Conservation (phyloP, 2,329 filamentous ascomycete species). For the Trichoderma lentiforme region DNA sequence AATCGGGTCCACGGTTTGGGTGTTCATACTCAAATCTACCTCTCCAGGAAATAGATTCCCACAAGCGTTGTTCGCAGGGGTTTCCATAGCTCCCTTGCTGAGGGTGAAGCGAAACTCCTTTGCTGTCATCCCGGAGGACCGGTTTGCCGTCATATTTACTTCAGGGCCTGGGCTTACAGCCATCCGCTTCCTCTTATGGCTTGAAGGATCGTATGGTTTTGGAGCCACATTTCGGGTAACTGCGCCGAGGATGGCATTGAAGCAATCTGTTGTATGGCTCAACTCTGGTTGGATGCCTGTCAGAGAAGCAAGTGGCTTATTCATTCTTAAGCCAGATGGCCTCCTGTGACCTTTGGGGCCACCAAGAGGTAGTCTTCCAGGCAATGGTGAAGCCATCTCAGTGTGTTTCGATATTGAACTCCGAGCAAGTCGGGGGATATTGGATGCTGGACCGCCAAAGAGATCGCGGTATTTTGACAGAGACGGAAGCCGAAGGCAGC, state of each 20-base stretch:
- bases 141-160: not conserved
- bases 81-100: not conserved
- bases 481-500: conserved; percentile 35
- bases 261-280: conserved; percentile 26
- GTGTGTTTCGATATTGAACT: conserved; percentile 42
- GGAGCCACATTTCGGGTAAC: conserved; percentile 30
- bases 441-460: conserved; percentile 32
- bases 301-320: conserved; percentile 5
- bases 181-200: conserved; percentile 34
- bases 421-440: conserved; percentile 48
- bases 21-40: not conserved
- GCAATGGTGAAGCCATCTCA: conserved; percentile 40
- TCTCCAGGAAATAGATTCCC: not conserved
- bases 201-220: conserved; percentile 19
- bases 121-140: not conserved
- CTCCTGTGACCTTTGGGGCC: conserved; percentile 22
- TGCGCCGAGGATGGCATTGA: conserved; percentile 33
- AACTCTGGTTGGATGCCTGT: conserved; percentile 1
- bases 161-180: conserved; percentile 28
- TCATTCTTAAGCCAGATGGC: conserved; percentile 13
- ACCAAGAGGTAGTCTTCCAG: conserved; percentile 42
- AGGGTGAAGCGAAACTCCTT: not conserved
- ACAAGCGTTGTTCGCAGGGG: not conserved
- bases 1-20: not conserved
- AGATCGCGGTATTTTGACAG: conserved; percentile 33